Conservation (phyloP, 1,284 basidiomycete genomes). For the Waitea zeae region DNA sequence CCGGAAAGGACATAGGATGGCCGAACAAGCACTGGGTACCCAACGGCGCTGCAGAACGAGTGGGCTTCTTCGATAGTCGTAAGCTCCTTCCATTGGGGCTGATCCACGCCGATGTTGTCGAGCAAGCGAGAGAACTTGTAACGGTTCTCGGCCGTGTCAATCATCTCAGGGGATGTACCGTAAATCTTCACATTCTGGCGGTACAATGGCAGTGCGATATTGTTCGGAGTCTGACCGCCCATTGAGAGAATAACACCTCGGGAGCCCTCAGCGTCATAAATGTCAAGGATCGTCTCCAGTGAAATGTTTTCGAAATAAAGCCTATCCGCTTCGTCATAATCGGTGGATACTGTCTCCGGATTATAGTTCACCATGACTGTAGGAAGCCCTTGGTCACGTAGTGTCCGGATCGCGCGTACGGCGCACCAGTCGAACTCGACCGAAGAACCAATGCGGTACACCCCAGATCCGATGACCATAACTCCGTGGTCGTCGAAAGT, state of each 20-base stretch:
- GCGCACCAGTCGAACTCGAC: slow-evolving; percentile 99
- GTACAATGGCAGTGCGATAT: slow-evolving; percentile 87
- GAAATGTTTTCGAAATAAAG: slow-evolving; percentile 99
- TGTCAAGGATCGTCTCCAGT: slow-evolving; percentile 91
- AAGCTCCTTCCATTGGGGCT: slow-evolving; percentile 94
- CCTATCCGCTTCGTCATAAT: slow-evolving; percentile 97
- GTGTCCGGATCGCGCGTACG: slow-evolving; percentile 88
- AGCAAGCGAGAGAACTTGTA: slow-evolving; percentile 98
- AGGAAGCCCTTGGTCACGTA: slow-evolving; percentile 86
- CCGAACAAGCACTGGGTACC: slow-evolving; percentile 91
- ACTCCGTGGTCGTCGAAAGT: slow-evolving; percentile 83
- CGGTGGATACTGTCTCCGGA: slow-evolving; percentile 96
- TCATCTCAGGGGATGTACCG: slow-evolving; percentile 98
- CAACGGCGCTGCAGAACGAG: slow-evolving; percentile 78
- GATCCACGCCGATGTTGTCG: slow-evolving; percentile 96
- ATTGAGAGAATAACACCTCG: slow-evolving; percentile 91
- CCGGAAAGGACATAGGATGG: slow-evolving; percentile 97
- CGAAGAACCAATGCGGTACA: slow-evolving; percentile 96
- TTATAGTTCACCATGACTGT: slow-evolving; percentile 99
- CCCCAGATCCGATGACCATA: slow-evolving; percentile 95
- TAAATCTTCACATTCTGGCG: slow-evolving; percentile 97
- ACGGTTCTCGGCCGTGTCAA: slow-evolving; percentile 96
- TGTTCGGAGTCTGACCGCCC: slow-evolving; percentile 98
- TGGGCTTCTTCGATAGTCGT: slow-evolving; percentile 83
- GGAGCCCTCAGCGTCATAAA: slow-evolving; percentile 85